A percentile compares a stretch with the other conserved stretches of the same genome.
phyloP scores from a whole-genome alignment of 2,329 filamentous ascomycete genomes.

The Neonectria sp. region DNA sequence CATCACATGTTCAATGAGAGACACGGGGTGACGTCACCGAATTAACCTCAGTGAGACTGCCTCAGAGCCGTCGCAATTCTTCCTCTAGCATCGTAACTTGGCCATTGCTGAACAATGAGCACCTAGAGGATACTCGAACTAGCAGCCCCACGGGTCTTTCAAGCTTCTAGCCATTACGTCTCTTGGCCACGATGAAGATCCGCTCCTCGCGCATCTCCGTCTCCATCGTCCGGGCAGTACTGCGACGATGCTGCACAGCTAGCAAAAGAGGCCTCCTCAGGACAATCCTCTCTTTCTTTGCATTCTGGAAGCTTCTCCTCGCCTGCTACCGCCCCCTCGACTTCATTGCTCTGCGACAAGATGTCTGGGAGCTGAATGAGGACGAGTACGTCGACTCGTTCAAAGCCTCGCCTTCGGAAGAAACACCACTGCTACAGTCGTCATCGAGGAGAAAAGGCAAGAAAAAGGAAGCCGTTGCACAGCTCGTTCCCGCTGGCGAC shows the following conservation, averaged over 20 bases:
- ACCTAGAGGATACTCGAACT: background rate
- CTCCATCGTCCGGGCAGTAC: constrained; percentile 68
- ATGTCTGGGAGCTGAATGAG: constrained; percentile 54
- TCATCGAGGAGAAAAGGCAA: constrained; percentile 48
- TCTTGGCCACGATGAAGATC: constrained; percentile 48
- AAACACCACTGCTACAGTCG: background rate
- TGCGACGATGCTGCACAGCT: constrained; percentile 55
- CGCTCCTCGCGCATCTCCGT: constrained; percentile 65
- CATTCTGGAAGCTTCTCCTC: constrained; percentile 52
- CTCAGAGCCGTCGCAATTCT: background rate
- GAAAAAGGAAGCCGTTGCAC: constrained; percentile 48
- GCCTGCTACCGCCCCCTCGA: constrained; percentile 48
- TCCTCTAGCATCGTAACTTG: background rate
- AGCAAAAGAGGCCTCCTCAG: constrained; percentile 49
- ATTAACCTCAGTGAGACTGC: background rate
- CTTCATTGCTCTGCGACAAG: constrained; percentile 48
- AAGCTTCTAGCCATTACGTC: background rate
- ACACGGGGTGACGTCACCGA: background rate
- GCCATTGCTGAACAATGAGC: background rate
- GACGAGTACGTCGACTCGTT: constrained; percentile 58
- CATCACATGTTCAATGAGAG: background rate
- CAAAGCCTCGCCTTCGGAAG: constrained; percentile 46
- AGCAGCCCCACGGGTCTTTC: background rate
- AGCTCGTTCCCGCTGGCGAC: constrained; percentile 73
- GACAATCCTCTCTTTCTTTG: constrained; percentile 51